These are phyloP conservation scores for Theobroma cacao DNA, from an alignment of 345 rosid genomes.

Conservation along the genomic window DNA sequence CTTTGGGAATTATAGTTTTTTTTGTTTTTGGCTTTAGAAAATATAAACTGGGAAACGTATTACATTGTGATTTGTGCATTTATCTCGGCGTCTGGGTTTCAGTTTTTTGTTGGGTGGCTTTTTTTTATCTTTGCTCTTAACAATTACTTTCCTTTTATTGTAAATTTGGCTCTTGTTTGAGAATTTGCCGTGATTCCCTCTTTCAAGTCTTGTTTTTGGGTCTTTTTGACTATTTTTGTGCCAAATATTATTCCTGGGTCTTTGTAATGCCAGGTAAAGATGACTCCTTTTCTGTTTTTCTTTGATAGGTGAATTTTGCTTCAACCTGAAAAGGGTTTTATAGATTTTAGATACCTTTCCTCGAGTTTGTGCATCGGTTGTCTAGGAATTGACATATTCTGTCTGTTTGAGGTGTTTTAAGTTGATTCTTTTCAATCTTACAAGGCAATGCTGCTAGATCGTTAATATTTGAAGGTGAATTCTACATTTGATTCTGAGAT, in stretches of 20 bases:
- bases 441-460: background rate
- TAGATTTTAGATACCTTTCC: background rate
- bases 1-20: background rate
- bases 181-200: background rate
- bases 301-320: background rate
- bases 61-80: background rate
- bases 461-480: background rate
- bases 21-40: background rate
- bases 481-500: background rate
- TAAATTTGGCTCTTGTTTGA: background rate
- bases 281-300: background rate
- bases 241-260: background rate
- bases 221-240: background rate
- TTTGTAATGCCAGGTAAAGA: background rate
- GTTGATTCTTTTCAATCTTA: background rate
- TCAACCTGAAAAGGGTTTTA: background rate
- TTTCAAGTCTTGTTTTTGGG: background rate
- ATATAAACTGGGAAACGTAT: background rate
- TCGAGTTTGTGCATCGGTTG: background rate
- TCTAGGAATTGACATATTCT: background rate
- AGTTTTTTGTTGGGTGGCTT: background rate
- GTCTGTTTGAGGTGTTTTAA: background rate
- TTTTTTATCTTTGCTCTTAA: background rate
- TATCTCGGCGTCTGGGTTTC: background rate
- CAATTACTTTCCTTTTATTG: background rate